phyloP scores from a whole-genome alignment of 345 rosid species.

The Murraya paniculata region DNA sequence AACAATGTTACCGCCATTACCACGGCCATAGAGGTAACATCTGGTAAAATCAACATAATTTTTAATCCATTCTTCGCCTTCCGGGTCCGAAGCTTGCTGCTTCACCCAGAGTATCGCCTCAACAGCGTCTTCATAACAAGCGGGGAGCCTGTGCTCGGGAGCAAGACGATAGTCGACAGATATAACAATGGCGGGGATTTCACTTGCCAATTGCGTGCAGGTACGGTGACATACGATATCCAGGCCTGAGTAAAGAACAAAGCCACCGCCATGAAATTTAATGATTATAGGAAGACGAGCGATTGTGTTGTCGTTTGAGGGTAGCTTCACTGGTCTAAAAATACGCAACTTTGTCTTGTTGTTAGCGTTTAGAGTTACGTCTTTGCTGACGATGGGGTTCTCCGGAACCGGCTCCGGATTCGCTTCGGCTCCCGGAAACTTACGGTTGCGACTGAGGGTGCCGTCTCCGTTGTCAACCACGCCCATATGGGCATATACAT shows the following conservation, averaged over 20 bases:
- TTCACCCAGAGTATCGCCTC: slow-evolving; percentile 36
- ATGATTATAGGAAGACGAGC: slow-evolving; percentile 36
- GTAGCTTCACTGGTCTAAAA: slow-evolving; percentile 19
- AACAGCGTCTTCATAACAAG: slow-evolving; percentile 43
- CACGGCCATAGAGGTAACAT: slow-evolving; percentile 35
- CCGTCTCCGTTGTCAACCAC: slow-evolving; percentile 21
- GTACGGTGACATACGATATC: background rate
- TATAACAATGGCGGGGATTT: slow-evolving; percentile 27
- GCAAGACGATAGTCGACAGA: slow-evolving; percentile 39
- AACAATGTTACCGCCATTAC: slow-evolving; percentile 34
- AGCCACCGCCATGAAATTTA: slow-evolving; percentile 38
- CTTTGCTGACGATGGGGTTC: slow-evolving; percentile 20
- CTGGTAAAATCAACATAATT: slow-evolving; percentile 32
- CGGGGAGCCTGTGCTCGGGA: slow-evolving; percentile 35
- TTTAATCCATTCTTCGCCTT: slow-evolving; percentile 35
- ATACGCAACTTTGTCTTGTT: slow-evolving; percentile 12
- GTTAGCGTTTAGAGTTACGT: slow-evolving; percentile 11
- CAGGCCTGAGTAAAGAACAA: slow-evolving; percentile 11
- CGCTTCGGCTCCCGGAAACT: background rate
- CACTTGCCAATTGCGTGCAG: slow-evolving; percentile 23
- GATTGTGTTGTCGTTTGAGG: slow-evolving; percentile 24
- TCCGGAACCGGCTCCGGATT: slow-evolving; percentile 20
- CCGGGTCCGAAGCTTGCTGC: slow-evolving; percentile 9
- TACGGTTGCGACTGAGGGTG: background rate
- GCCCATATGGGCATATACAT: slow-evolving; percentile 20